A percentile compares a stretch with the other conserved stretches of the same genome.
These are phyloP conservation scores for Eucalyptus curtisii DNA, from an alignment of 345 rosid genomes.

Conservation along the genomic window DNA sequence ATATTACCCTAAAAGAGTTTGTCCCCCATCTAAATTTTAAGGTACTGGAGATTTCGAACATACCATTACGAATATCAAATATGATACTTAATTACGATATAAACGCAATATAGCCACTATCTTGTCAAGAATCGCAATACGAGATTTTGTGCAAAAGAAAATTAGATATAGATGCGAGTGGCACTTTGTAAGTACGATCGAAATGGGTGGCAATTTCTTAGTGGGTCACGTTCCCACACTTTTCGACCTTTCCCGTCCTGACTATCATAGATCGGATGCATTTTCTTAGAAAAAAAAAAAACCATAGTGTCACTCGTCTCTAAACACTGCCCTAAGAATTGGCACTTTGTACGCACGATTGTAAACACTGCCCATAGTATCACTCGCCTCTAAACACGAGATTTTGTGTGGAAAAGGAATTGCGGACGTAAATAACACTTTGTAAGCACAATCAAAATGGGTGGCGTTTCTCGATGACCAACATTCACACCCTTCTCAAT, in stretches of 20 bases:
- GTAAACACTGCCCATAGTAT: no score
- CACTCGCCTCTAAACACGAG: no score
- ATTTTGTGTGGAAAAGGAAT: no score
- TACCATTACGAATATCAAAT: accelerated
- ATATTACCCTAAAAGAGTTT: neutral
- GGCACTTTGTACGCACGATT: no score
- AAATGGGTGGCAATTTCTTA: neutral
- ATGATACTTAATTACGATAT: no score
- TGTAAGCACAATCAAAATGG: no score
- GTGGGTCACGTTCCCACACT: neutral
- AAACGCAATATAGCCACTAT: neutral
- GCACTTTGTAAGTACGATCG: neutral
- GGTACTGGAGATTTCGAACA: neutral
- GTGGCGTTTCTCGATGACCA: no score
- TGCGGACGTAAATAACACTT: no score
- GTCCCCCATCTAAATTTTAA: neutral
- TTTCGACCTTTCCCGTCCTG: accelerated
- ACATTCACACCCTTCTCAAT: no score
- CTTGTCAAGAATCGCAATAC: accelerated
- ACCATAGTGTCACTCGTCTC: neutral
- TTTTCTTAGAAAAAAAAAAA: neutral
- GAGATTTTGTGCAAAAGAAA: accelerated
- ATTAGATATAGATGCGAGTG: accelerated
- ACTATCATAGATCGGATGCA: neutral
- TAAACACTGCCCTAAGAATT: neutral